Percentiles rank a stretch among this genome's conserved stretches.
phyloP scores from a whole-genome alignment of 208 protist species.

The Paratrypanosoma confusum region DNA sequence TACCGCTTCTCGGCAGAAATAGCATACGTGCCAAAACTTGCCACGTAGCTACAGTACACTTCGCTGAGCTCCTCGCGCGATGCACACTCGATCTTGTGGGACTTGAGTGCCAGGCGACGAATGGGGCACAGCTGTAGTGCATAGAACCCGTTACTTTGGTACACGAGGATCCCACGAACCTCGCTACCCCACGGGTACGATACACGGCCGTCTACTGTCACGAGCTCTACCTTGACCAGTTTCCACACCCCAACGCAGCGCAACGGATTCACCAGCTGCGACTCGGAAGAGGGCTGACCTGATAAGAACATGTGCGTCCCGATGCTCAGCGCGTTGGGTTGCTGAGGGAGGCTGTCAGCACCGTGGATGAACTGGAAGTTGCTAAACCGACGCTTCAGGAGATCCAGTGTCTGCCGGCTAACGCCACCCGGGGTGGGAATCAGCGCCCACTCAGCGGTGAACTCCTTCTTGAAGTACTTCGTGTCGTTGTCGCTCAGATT shows the following conservation, averaged over 20 bases:
- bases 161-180: constrained; percentile 53
- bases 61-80: constrained; percentile 48
- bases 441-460: constrained; percentile 66
- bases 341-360: neutral
- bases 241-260: constrained; percentile 49
- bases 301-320: neutral
- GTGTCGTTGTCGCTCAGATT: constrained; percentile 35
- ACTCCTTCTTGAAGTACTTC: constrained; percentile 65
- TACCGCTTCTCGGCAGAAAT: constrained; percentile 10
- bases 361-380: constrained; percentile 37
- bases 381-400: constrained; percentile 45
- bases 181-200: constrained; percentile 74
- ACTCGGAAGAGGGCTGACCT: constrained; percentile 1
- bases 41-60: constrained; percentile 48
- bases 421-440: constrained; percentile 22
- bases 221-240: constrained; percentile 44
- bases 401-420: constrained; percentile 39
- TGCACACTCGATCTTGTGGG: constrained; percentile 12
- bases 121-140: constrained; percentile 48
- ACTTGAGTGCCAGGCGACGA: constrained; percentile 8
- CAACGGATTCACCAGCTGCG: constrained; percentile 1
- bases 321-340: neutral
- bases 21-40: constrained; percentile 46
- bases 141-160: constrained; percentile 29
- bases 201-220: constrained; percentile 46